Evolutionary conservation across 2,329 filamentous ascomycete genomes (phyloP).

Genomic region (Coniochaeta ligniaria): DNA sequence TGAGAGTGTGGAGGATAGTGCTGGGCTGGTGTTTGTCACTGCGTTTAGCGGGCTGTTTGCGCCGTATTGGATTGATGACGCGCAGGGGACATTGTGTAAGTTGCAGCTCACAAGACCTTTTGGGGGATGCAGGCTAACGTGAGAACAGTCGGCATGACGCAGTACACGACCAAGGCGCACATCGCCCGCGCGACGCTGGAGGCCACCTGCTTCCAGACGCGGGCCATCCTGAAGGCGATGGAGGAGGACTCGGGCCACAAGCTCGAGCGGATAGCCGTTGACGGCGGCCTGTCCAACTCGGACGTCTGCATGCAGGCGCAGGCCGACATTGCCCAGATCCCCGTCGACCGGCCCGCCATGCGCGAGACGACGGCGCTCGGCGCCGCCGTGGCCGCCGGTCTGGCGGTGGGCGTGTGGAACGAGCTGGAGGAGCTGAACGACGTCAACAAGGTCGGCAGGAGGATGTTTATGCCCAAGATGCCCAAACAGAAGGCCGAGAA

Average conservation of each 20-base stretch:
- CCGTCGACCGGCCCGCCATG: conserved; percentile 79
- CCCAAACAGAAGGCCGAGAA: conserved; percentile 30
- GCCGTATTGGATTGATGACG: conserved; percentile 92
- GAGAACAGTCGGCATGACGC: conserved; percentile 62
- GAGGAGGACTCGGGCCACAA: conserved; percentile 74
- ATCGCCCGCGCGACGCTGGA: conserved; percentile 86
- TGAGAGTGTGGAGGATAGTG: conserved; percentile 58
- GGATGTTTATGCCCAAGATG: conserved; percentile 62
- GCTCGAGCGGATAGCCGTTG: conserved; percentile 70
- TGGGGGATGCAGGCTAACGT: conserved; percentile 10
- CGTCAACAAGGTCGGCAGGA: conserved; percentile 64
- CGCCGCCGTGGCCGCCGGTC: conserved; percentile 82
- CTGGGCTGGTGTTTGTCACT: conserved; percentile 80
- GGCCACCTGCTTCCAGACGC: conserved; percentile 87
- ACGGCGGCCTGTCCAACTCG: conserved; percentile 84
- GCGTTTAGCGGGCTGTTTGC: conserved; percentile 88
- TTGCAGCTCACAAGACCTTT: conserved; percentile 8
- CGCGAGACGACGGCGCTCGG: conserved; percentile 85
- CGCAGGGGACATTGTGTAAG: conserved; percentile 76
- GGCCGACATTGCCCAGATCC: conserved; percentile 76
- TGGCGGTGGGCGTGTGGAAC: conserved; percentile 73
- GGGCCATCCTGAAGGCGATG: conserved; percentile 89
- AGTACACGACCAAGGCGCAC: conserved; percentile 78
- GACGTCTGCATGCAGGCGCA: conserved; percentile 89
- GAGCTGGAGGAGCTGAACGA: conserved; percentile 65